Base-by-base conservation (phyloP, 352 stramenopile species). In the Globisporangium radiosum region DNA sequence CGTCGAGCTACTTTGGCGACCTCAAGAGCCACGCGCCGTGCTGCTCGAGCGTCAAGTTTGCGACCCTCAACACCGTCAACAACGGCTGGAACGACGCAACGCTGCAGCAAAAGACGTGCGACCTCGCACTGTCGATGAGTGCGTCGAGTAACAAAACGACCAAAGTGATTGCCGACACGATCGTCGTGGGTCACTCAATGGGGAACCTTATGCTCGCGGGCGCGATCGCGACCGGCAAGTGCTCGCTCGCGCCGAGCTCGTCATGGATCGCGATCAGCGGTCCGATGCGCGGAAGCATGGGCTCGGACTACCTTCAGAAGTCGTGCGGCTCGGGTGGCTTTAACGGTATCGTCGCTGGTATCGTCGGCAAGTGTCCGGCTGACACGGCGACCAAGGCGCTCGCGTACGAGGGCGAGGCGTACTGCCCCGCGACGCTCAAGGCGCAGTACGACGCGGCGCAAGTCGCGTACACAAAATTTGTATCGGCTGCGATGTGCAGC, bases 141-240 rank as follows among this genome's bases (percentile, higher is more conserved):
- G 52, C 53, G 15, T 70, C 60, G 25, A 85, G 70, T 63, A 60
- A 73, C 49, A 3, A 25, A 0, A 48, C 54, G 11, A 73, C 66
- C 7, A 63, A 63, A n/a, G 78, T 68, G 11, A 72, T 88, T 64
- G 70, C 78, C 57, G 69, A 87, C 57, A 81, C 78, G 8, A 88
- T 88, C 66, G 62, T 87, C 40, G 54, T 91, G 2, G 69, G 62
- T 1, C 78, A 91, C 56, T 91, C 78, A 15, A 85, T 88, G 76
- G 81, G 64, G 8, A 87, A 82, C 57, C 60, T 88, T 9, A 72
- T 79, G 42, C 38, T 87, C 13, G 64, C 59, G 0, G 69, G 72
- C 36, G 78, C 81, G 2, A 66, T 66, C 11, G 60, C 60, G 7
- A 66, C 52, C 4, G 60, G 60, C 8, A 61, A 62, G 43, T 66